Conservation (phyloP, 164 flowering plant species). For the Umbilicus rupestris region DNA sequence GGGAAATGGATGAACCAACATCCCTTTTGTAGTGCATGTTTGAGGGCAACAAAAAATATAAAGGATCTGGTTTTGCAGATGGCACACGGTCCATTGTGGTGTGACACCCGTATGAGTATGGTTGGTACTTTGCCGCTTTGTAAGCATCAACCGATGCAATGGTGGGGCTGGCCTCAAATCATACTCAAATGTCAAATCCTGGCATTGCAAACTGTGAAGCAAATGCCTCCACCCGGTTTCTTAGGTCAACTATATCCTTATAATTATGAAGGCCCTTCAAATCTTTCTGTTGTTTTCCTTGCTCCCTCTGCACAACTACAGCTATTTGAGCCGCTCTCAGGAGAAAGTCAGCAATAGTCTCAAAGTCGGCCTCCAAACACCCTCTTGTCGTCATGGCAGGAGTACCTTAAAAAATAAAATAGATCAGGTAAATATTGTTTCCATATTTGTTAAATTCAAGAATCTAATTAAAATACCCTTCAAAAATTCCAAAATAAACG, state of each 20-base stretch:
- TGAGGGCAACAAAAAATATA: not conserved
- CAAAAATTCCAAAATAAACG: too few species aligned
- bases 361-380: slow-evolving; percentile 78
- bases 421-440: not conserved
- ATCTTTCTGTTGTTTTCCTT: slow-evolving; percentile 52
- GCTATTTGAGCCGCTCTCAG: slow-evolving; percentile 67
- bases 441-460: too few species aligned
- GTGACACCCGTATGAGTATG: not conserved
- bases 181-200: slow-evolving; percentile 44
- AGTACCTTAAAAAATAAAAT: slow-evolving; percentile 24
- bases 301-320: slow-evolving; percentile 48
- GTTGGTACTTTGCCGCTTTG: not conserved
- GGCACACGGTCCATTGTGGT: not conserved
- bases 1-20: not conserved
- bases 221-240: slow-evolving; percentile 62
- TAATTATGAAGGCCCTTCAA: slow-evolving; percentile 58
- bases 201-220: slow-evolving; percentile 78
- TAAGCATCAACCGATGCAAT: not conserved
- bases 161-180: not conserved
- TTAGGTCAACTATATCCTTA: slow-evolving; percentile 59
- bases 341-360: slow-evolving; percentile 77
- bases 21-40: not conserved
- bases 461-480: too few species aligned
- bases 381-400: slow-evolving; percentile 96
- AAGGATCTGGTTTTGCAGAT: not conserved